phyloP scores from a whole-genome alignment of 2,329 filamentous ascomycete species.

The Ophiostoma australiae region DNA sequence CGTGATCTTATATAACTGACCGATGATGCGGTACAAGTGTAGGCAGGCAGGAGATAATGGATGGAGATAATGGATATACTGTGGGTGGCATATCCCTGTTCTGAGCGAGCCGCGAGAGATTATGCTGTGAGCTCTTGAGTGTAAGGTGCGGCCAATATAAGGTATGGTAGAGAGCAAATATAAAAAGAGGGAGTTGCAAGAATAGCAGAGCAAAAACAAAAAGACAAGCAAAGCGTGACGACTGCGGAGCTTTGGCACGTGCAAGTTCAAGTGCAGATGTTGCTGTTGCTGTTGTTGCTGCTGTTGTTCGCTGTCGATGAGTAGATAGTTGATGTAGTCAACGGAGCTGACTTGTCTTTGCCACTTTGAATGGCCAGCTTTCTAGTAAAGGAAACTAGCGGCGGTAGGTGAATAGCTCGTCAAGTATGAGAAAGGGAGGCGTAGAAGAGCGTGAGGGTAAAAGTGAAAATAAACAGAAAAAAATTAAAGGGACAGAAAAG shows the following conservation, averaged over 20 bases:
- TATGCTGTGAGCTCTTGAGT: not conserved
- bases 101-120: not conserved
- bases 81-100: constrained; percentile 10
- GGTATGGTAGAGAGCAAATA: not conserved
- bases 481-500: not conserved
- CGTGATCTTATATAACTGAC: not conserved
- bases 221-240: not conserved
- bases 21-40: not conserved
- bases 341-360: not conserved
- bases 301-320: not conserved
- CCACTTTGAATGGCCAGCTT: not conserved
- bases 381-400: not conserved
- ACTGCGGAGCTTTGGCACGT: not conserved
- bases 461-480: not conserved
- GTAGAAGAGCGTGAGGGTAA: not conserved
- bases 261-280: not conserved
- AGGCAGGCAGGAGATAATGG: not conserved
- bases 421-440: not conserved
- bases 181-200: not conserved
- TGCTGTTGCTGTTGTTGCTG: not conserved
- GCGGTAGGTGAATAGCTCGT: not conserved
- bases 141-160: not conserved
- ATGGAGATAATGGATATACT: not conserved
- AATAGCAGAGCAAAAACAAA: not conserved
- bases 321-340: not conserved